Base-by-base conservation (phyloP, 1,284 basidiomycete genomes). In the Pholiota adiposa region DNA sequence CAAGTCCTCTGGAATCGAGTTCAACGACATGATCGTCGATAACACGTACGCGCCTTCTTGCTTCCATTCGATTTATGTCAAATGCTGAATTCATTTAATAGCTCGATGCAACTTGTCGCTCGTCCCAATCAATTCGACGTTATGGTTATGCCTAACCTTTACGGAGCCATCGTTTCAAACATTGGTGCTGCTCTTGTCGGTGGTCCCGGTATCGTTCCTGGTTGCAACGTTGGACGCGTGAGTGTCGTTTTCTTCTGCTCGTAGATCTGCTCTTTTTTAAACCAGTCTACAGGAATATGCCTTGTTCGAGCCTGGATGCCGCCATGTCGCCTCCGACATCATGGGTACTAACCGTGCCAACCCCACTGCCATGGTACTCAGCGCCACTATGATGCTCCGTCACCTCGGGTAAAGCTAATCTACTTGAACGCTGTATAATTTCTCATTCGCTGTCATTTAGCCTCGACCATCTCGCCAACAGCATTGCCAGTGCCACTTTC, bases 11-110 rank as follows among this genome's bases (percentile, higher is more conserved):
- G 97, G 97, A 56, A 96, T 99, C 73, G 85, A 89, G 71, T 93
- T 86, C 74, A 97, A 97, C 74, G 93, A 97, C 78, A 99, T 99
- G 97, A 99, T 99, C 66, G 95, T 98, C 67, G 96, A 98, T 79
- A 98, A 98, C 83, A 97, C 96, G 89, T 94, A 72, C 61, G 88
- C 74, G n/a, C n/a, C n/a, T 48, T 43, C 43, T 41, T 52, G 25
- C 56, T 27, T 56, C 38, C 54, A 56, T 63, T 33, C 60, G 46
- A 43, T 34, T 56, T 40, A 29, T 56, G 12, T 27, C 53, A 12
- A 21, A 29, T 27, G 40, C 51, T 38, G 25, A 18, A 46, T 16
- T n/a, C 21, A 23, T 4, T 27, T 16, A 19, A 21, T 67, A 94
- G 92, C 59, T 97, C 96, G 54, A 98, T 99, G 97, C 97, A 99